Conservation (phyloP, 73 alveolate species). For the Tetrahymena malaccensis region DNA sequence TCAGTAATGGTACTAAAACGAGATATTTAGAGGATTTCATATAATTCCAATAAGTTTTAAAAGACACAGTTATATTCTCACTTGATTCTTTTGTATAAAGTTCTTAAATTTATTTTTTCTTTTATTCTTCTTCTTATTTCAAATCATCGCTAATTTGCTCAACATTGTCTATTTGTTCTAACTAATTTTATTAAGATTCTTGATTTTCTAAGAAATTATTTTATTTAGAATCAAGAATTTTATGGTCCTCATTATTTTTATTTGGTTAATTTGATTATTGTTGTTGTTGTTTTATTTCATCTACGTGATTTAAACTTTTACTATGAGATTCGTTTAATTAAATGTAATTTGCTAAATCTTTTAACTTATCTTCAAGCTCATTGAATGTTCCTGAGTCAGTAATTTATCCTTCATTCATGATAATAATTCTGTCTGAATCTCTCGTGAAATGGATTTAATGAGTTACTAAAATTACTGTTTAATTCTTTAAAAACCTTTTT, state of each 20-base stretch:
- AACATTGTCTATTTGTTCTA: background rate
- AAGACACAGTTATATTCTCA: background rate
- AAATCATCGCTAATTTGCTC: background rate
- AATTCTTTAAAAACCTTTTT: background rate
- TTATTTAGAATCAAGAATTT: too few relatives aligned
- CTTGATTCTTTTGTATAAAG: background rate
- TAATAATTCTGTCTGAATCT: slow-evolving; percentile 16
- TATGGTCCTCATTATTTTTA: too few relatives aligned
- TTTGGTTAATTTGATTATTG: background rate
- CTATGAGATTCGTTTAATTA: background rate
- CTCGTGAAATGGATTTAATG: slow-evolving; percentile 44
- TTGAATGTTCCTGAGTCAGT: background rate
- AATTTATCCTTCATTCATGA: slow-evolving; percentile 41
- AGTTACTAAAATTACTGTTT: slow-evolving; percentile 37
- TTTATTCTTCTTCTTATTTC: background rate
- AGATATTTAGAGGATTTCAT: background rate
- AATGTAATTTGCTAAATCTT: background rate
- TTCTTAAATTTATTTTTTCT: background rate
- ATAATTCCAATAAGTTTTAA: background rate
- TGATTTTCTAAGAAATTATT: too few relatives aligned
- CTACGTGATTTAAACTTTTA: background rate
- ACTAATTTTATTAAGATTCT: background rate
- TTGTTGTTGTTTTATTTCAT: background rate
- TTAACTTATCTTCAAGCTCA: background rate
- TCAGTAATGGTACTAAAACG: background rate